phyloP scores from a whole-genome alignment of 345 rosid genomes.

The Eutrema heterophyllum region DNA sequence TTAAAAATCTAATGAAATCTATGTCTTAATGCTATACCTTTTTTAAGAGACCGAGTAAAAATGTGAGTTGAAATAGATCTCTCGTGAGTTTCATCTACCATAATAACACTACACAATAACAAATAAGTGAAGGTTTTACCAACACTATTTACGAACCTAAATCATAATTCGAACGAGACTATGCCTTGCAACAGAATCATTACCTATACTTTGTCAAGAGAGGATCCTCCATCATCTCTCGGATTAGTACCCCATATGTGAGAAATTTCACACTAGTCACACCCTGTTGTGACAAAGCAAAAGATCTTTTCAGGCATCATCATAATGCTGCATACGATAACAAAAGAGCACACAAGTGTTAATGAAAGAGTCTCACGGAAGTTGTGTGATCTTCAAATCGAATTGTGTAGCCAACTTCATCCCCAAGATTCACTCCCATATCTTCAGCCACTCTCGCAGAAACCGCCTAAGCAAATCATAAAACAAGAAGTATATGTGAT shows the following conservation, averaged over 20 bases:
- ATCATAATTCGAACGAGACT: background rate
- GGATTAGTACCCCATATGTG: conserved; percentile 85
- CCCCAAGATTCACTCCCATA: conserved; percentile 90
- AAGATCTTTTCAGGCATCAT: conserved; percentile 7
- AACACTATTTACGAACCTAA: background rate
- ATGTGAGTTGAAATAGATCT: conserved; percentile 95
- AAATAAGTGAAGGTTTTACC: background rate
- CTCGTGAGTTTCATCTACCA: conserved; percentile 99
- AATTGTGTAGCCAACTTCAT: conserved; percentile 92
- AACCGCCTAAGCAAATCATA: conserved; percentile 54
- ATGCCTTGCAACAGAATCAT: conserved; percentile 4
- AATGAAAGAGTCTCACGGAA: conserved; percentile 45
- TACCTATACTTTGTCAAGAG: conserved; percentile 95
- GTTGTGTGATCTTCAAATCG: conserved; percentile 85
- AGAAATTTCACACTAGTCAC: conserved; percentile 80
- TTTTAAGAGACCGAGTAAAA: conserved; percentile 85
- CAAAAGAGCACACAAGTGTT: background rate
- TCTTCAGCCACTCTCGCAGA: conserved; percentile 59
- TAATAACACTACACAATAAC: conserved; percentile 63
- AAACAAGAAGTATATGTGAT: conserved; percentile 22
- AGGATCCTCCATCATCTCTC: conserved; percentile 99
- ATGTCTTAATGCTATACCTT: conserved; percentile 45
- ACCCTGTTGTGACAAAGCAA: conserved; percentile 52
- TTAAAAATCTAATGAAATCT: background rate
- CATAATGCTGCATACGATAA: background rate